Base-by-base conservation (phyloP, 2,329 filamentous ascomycete genomes). In the Neonectria coccinea region DNA sequence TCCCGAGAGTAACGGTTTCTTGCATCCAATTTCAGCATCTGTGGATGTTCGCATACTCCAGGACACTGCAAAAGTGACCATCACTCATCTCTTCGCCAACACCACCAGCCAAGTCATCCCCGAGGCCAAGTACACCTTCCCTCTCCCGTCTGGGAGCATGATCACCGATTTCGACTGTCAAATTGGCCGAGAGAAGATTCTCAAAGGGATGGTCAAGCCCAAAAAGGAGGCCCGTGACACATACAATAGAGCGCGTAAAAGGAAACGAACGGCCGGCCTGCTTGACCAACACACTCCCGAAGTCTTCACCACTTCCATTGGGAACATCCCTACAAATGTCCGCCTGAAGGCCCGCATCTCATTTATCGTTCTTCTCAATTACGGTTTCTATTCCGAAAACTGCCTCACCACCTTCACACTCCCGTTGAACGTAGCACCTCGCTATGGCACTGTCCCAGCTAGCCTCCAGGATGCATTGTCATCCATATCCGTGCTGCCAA, bases 261-360 rank as follows among this genome's bases (percentile, higher is more conserved):
- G 22, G 36, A 44, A 29, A 14, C n/a, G 20, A 20, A 20, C 20
- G 10, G 52, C 52, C 10, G 36, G n/a, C 16, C 33, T 54, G 4
- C 29, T 55, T 14, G 52, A 55, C 3, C n/a, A 41, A 33, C 52
- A 55, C 12, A 55, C 52, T 18, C 52, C 52, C 2, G 36, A 55
- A 12, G 33, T 55, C 18, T 55, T 55, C 22, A 22, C 18, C 10
- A 55, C 39, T 11, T 44, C 14, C 0, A 44, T 55, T 4, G 52
- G 36, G 5, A 55, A 55, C 9, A 42, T 55, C 9, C 52, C 41
- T 20, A 14, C 14, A 6, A 39, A n/a, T 4, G 12, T 39, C 12
- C 16, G 16, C 12, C 14, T 39, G 36, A 39, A 39, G 36, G 16
- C 14, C 5, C 14, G 5, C 6, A n/a, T 39, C 36, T 39, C 36